These are phyloP conservation scores for Haplosporangium gracile DNA, from an alignment of 192 early-diverging fungal species.

Conservation along the genomic window DNA sequence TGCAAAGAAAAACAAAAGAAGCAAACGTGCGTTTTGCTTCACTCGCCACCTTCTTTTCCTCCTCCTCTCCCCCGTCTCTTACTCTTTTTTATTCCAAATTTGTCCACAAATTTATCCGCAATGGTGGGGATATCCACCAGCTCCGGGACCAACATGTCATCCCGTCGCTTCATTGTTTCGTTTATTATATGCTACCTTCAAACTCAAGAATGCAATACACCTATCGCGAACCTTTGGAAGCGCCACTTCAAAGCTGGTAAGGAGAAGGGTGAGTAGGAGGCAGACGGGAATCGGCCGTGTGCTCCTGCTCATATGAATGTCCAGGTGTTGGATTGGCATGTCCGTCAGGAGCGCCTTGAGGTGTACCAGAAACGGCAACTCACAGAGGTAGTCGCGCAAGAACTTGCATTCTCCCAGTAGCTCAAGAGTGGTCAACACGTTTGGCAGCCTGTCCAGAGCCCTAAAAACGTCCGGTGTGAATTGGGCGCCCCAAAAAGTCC, in stretches of 20 bases:
- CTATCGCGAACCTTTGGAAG: background rate
- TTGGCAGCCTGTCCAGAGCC: background rate
- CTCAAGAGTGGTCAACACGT: background rate
- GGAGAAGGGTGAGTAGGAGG: background rate
- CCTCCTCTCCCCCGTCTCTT: too few species aligned
- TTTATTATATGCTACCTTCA: too few species aligned
- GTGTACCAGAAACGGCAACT: background rate
- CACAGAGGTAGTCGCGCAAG: background rate
- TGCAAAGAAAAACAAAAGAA: too few species aligned
- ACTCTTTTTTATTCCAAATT: too few species aligned
- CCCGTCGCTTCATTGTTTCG: too few species aligned
- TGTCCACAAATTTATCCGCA: too few species aligned
- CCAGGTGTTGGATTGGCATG: background rate
- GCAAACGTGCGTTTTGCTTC: too few species aligned
- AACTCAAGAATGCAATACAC: background rate
- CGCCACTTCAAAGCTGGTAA: background rate
- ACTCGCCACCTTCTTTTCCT: too few species aligned
- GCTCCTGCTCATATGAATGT: background rate
- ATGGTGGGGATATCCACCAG: too few species aligned
- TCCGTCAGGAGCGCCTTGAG: background rate
- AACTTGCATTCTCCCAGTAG: background rate
- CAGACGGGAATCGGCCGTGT: background rate
- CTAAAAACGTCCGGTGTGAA: background rate
- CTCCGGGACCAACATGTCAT: too few species aligned
- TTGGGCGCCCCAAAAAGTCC: background rate